Conservation (phyloP, 164 flowering plant species). For the Magnolia changhungtana region DNA sequence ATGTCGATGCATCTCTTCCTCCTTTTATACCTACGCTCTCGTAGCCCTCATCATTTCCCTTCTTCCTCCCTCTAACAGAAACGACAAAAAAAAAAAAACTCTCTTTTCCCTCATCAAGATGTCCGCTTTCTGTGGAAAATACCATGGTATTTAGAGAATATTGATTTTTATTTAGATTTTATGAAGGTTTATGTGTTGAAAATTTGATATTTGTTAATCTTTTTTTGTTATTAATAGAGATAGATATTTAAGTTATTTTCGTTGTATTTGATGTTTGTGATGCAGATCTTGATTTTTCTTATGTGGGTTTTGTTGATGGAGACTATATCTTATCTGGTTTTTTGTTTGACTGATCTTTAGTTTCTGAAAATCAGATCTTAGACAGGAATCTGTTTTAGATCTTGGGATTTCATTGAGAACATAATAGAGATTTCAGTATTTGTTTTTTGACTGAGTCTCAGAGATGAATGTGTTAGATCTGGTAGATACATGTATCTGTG, state of each 20-base stretch:
- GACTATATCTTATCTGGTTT: slow-evolving; percentile 1
- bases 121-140: not conserved
- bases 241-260: not conserved
- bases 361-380: not conserved
- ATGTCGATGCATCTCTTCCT: too few species aligned
- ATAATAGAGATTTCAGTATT: not conserved
- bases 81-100: not conserved
- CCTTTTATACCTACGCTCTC: too few species aligned
- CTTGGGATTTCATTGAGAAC: not conserved
- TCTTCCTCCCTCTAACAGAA: not conserved
- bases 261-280: not conserved
- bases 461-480: not conserved
- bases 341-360: not conserved
- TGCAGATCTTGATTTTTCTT: not conserved
- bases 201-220: not conserved
- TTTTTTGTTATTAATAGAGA: not conserved
- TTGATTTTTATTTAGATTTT: not conserved
- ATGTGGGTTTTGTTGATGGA: not conserved
- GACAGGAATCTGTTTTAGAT: too few species aligned
- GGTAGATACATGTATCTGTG: too few species aligned
- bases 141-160: not conserved
- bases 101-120: not conserved
- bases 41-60: too few species aligned
- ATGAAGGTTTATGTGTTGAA: not conserved
- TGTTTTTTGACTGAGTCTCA: not conserved